Percentiles rank a stretch among this genome's conserved stretches.
phyloP scores from a whole-genome alignment of 2,329 filamentous ascomycete genomes.

The Microdochium paspali region DNA sequence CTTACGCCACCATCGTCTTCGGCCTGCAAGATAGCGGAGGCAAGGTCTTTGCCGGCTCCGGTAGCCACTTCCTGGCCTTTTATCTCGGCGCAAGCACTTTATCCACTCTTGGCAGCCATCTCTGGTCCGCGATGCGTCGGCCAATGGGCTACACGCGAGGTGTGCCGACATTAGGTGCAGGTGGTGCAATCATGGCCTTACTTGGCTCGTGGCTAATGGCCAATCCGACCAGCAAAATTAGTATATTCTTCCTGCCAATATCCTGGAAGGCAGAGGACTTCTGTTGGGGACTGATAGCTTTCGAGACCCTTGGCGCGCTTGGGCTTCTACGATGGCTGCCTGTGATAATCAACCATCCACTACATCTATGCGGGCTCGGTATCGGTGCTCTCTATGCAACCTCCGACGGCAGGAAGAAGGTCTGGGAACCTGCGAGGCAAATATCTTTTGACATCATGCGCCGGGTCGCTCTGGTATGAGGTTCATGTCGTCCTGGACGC shows the following conservation, averaged over 20 bases:
- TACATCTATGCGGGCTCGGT: conserved; percentile 12
- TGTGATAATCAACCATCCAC: conserved; percentile 8
- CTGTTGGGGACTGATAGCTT: conserved; percentile 5
- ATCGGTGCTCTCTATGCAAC: conserved; percentile 13
- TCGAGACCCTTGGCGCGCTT: conserved; percentile 13
- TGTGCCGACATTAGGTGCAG: conserved; percentile 11
- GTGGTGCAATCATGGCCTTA: conserved; percentile 13
- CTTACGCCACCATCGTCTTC: conserved; percentile 15
- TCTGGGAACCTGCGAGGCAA: conserved; percentile 10
- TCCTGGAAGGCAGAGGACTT: conserved; percentile 10
- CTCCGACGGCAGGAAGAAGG: conserved; percentile 3
- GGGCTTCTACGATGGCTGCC: conserved; percentile 6
- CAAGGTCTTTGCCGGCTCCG: conserved; percentile 9
- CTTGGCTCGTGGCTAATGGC: conserved; percentile 11
- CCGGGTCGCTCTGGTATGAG: background rate
- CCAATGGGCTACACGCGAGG: conserved; percentile 7
- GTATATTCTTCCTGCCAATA: conserved; percentile 9
- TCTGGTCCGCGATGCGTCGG: conserved; percentile 7
- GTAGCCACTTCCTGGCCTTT: conserved; percentile 14
- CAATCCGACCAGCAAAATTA: conserved; percentile 8
- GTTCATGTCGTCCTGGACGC: too few relatives aligned
- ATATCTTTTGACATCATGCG: conserved; percentile 6
- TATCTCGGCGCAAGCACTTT: conserved; percentile 13
- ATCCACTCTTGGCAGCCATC: conserved; percentile 9
- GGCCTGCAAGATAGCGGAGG: conserved; percentile 10